Conservation (phyloP, 2,329 filamentous ascomycete genomes). For the Bipolaris sorokiniana region DNA sequence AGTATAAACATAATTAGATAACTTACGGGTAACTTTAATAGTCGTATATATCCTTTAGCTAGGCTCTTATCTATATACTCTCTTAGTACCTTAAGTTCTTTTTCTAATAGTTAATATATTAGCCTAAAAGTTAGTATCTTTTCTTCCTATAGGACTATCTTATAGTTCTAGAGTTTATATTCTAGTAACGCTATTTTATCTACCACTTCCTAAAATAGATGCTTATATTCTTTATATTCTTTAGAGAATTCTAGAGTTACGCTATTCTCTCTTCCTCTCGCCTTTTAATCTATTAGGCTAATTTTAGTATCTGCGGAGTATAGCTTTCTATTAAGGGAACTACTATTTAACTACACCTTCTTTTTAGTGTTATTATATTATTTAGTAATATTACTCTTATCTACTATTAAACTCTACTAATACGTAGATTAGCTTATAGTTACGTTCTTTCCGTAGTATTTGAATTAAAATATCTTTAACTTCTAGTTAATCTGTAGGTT, state of each 20-base stretch:
- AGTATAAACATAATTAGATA: slow-evolving; percentile 7
- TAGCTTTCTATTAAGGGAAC: neutral
- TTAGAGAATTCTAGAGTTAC: neutral
- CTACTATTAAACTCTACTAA: too few relatives aligned
- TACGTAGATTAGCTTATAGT: too few relatives aligned
- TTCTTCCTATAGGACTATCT: slow-evolving; percentile 1
- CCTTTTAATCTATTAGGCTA: neutral
- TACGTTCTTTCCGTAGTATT: too few relatives aligned
- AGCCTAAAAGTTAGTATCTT: too few relatives aligned
- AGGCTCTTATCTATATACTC: too few relatives aligned
- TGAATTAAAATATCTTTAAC: too few relatives aligned
- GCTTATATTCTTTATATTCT: neutral
- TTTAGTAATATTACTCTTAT: neutral
- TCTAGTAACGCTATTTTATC: neutral
- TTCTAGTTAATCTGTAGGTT: too few relatives aligned
- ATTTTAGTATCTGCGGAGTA: too few relatives aligned
- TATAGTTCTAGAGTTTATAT: slow-evolving; percentile 1
- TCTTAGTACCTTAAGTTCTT: too few relatives aligned
- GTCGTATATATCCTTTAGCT: neutral
- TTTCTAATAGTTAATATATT: too few relatives aligned
- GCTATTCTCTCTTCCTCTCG: neutral
- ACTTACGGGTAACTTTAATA: neutral
- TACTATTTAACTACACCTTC: neutral
- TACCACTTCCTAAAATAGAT: slow-evolving; percentile 5
- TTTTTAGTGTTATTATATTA: neutral